Base-by-base conservation (phyloP, 208 protist species). In the Leishmania arabica region DNA sequence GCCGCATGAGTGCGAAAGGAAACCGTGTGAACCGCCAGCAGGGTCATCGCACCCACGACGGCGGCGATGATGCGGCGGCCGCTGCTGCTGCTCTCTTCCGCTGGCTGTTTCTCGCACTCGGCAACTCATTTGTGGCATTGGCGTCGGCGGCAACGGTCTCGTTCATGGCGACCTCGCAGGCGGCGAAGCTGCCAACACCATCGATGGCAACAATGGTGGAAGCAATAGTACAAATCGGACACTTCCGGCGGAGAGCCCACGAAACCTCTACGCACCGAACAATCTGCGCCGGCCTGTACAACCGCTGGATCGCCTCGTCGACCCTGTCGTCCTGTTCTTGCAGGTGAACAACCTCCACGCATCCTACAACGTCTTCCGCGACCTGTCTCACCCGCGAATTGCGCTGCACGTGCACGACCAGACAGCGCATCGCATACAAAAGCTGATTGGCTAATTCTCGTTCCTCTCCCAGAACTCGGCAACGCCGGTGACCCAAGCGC, bases 321-420 rank as follows among this genome's bases (percentile, higher is more conserved):
- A 95, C 51, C 84, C 92, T 31, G 74, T 92, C 13, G 77, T 92
- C 24, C 37, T 84, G 78, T 88, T 93, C 34, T 51, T 95, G 75
- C 84, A 80, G 2, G 79, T 90, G 40, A 93, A 92, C 84, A 91
- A 95, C 80, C 40, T 95, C 8, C 86, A 93, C 68, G 86, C 80
- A 53, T 85, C 84, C 15, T 83, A 89, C 83, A 88, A 82, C 51
- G 51, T 92, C 73, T 85, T 88, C 78, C 73, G 81, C 31, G 87
- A 77, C 37, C 82, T 92, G 49, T 51, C 78, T 9, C 90, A 93
- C 78, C 84, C 75, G 21, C 24, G 53, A 0, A 9, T 90, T 24
- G 21, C 54, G n/a, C 13, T 49, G 3, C 40, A 77, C 31, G 40
- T 89, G 34, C 73, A 74, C 60, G 27, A 72, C 15, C 74, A 83